Base-by-base conservation (phyloP, 768 basidiomycete genomes). In the Amanita subjunquillea region DNA sequence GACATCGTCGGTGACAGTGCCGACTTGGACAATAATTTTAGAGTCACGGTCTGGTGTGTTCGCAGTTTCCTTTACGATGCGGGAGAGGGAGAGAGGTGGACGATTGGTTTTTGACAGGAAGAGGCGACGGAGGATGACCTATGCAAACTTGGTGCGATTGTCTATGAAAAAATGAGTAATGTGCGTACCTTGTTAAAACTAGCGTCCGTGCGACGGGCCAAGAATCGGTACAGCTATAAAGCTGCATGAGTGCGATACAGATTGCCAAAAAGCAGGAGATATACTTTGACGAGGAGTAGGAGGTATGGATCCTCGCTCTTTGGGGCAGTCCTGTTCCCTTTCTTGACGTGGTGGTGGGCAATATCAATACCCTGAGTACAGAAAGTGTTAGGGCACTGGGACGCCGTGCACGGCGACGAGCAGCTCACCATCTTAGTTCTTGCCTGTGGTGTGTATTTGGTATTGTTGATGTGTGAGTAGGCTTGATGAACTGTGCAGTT, bases 271-370 rank as follows among this genome's bases (percentile, higher is more conserved):
- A 25, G 12, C 23, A 10, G 4, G 50, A 41, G 39, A 63, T 72
- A 55, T 65, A 94, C 94, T 83, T 97, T 98, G 73, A 98, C 96
- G 57, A 99, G 85, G 64, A 98, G 81, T 63, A 96, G 84, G 63
- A 99, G 82, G 77, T 99, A 98, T 15, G 95, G 95, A 73, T 99
- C 96, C 87, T 97, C 91, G 70, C 91, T 95, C 79, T 90, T 91
- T 69, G 96, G 96, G 57, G 91, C 91, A 61, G 88, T 87, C 58
- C 96, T 85, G 66, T 82, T 75, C 62, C 93, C 83, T 82, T 96
- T 97, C 85, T 89, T 95, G 84, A 96, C 94, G 84, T 99, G 95
- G 80, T 98, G 95, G 72, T 78, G 75, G 70, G 79, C 78, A 73
- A 97, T 82, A 75, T 96, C 93, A 73, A 96, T 95, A 85, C 92